Evolutionary conservation across 805 yeast species (phyloP).

Genomic region (Hanseniaspora taiwanica): DNA sequence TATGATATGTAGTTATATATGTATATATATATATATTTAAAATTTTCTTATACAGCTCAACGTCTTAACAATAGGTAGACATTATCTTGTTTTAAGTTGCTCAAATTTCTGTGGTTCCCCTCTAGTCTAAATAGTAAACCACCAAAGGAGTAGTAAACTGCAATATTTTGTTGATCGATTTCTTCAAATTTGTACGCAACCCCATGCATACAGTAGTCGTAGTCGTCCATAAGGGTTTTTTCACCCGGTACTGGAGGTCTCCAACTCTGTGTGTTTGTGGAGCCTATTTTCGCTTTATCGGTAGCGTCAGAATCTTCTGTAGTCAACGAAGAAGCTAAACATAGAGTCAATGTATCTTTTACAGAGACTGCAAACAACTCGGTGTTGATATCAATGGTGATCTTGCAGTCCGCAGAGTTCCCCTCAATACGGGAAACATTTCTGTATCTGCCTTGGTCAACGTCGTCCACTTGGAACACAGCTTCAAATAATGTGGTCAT

Average conservation of each 20-base stretch:
- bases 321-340: slow-evolving; percentile 65
- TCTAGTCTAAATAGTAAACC: slow-evolving; percentile 88
- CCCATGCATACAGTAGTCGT: slow-evolving; percentile 97
- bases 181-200: slow-evolving; percentile 96
- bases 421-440: slow-evolving; percentile 71
- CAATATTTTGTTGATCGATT: slow-evolving; percentile 47
- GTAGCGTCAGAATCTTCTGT: too few species aligned
- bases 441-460: slow-evolving; percentile 83
- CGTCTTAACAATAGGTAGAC: slow-evolving; percentile 79
- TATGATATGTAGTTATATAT: slow-evolving; percentile 1
- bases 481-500: slow-evolving; percentile 70
- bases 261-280: slow-evolving; percentile 31
- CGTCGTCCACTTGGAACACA: slow-evolving; percentile 71
- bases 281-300: slow-evolving; percentile 28
- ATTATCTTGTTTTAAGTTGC: slow-evolving; percentile 84
- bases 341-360: slow-evolving; percentile 70
- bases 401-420: slow-evolving; percentile 52
- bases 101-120: slow-evolving; percentile 84
- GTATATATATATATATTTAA: too few species aligned
- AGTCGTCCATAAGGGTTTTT: slow-evolving; percentile 84
- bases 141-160: slow-evolving; percentile 91
- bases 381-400: slow-evolving; percentile 72
- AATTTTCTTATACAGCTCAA: slow-evolving; percentile 16
- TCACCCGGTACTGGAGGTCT: slow-evolving; percentile 66
- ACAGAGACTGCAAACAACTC: slow-evolving; percentile 78